Base-by-base conservation (phyloP, 2,329 filamentous ascomycete species). In the Proliferodiscus dingleyae region DNA sequence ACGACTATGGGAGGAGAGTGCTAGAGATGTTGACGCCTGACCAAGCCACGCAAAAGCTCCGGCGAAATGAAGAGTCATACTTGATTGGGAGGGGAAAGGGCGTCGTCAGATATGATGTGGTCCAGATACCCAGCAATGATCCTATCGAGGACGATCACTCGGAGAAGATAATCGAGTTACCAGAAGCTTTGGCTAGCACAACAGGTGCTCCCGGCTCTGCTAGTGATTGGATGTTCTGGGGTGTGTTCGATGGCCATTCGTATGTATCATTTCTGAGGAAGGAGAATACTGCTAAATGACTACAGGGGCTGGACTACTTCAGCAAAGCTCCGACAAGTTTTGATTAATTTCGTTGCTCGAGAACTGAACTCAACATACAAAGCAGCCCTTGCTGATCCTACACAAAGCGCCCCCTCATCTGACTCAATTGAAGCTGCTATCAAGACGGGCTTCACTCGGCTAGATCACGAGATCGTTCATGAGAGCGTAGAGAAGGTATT, bases 171-270 rank as follows among this genome's bases (percentile, higher is more conserved):
- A 89, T 98, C 37, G 88, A 97, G 66, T 81, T 96, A 7, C 85
- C 88, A 4, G 75, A 77, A 43, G 74, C 71, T 71, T 77, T 46
- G 30, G 73, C 68, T 59, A 52, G 26, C 61, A 59, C 19, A 59
- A 61, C 18, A 58, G 64, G 26, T 65, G 75, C 29, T 4, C 26
- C 32, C 7, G 73, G 76, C 13, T 54, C 73, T 15, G 81, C 74
- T 48, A 87, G 79, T 51, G 94, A 98, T 67, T 98, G 93, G 93
- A 97, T 97, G 89, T 98, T 98, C 66, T 98, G 94, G 93, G 93
- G 90, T 47, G 90, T 98, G 15, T 98, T 97, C 66, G 93, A 98
- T 63, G 93, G 93, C 0, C 93, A 98, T 68, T 88, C 87, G 88
- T 91, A 71, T 67, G 78, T 77, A 50, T 41, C 9, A 26, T 8